Evolutionary conservation across 2,329 filamentous ascomycete genomes (phyloP), one percentile per base, ranked within the genome.

Genomic region (Mariannaea sp.): DNA sequence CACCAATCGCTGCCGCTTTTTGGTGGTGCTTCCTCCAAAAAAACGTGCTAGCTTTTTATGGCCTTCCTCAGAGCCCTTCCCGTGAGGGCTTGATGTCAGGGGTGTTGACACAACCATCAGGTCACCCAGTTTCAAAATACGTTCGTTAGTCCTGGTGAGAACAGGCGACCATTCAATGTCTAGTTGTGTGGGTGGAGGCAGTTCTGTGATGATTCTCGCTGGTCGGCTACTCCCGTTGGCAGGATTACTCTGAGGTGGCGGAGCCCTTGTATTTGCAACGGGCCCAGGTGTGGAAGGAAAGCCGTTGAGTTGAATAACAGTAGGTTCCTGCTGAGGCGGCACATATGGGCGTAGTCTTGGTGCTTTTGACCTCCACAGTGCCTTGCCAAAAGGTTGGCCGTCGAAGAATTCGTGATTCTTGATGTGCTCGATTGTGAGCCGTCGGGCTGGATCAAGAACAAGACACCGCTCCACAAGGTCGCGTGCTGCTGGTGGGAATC

Each of bases 131-230:
- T 96, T 97, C 58, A 99, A 73, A 62, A 99, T 99, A 29, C 94
- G 85, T 73, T 99, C 94, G 67, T 97, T 97, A 55, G 85, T 87
- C 66, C 87, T 86, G 8, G 90, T 97, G 49, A 99, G 77, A 4
- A 99, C 92, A 1, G 94, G 94, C 1, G 93, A 97, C 94, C 94
- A 99, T 73, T 99, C 94, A 52, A 99, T 96, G 68, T 99, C 94
- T 20, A 99, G 78, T 71, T 97, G 94, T 44, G 90, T 96, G 1
- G 94, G 94, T n/a, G 94, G 93, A 13, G 94, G 92, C 8, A 99
- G 80, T 71, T 99, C 94, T 1, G 94, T 97, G 56, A 99, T 95
- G 55, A 97, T 86, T 56, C 92, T 81, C 2, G 89, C 82, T 26
- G 92, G 88, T 49, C 91, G 79, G 20, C 77, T 75, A 27, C 73